These are phyloP conservation scores for Encephalitozoon intestinalis DNA, from an alignment of 371 early-diverging fungal genomes.

Conservation along the genomic window DNA sequence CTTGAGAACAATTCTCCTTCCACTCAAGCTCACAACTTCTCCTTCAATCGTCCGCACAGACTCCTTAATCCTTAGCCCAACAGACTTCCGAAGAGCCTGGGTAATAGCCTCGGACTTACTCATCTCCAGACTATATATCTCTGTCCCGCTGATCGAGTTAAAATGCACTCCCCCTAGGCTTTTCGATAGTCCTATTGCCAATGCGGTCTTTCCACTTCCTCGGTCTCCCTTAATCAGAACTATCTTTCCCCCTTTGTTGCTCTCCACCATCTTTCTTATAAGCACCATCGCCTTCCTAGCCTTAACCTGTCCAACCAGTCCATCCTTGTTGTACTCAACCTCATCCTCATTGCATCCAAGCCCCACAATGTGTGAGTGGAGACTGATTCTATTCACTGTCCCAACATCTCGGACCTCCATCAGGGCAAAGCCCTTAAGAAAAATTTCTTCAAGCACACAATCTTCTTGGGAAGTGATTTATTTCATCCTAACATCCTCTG, in stretches of 20 bases:
- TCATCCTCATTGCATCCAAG: slow-evolving; percentile 70
- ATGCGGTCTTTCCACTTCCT: slow-evolving; percentile 73
- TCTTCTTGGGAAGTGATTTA: background rate
- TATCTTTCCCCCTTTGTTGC: slow-evolving; percentile 73
- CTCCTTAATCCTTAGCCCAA: slow-evolving; percentile 91
- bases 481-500: background rate
- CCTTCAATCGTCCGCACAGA: slow-evolving; percentile 92
- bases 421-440: background rate
- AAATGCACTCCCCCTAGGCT: slow-evolving; percentile 88
- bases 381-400: slow-evolving; percentile 63
- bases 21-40: slow-evolving; percentile 84
- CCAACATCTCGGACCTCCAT: slow-evolving; percentile 20
- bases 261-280: slow-evolving; percentile 64
- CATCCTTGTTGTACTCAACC: slow-evolving; percentile 66
- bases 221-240: slow-evolving; percentile 87
- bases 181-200: slow-evolving; percentile 75
- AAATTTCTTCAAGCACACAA: background rate
- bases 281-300: slow-evolving; percentile 86
- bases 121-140: slow-evolving; percentile 91
- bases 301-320: slow-evolving; percentile 87
- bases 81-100: slow-evolving; percentile 88
- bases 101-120: slow-evolving; percentile 91
- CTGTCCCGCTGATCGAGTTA: slow-evolving; percentile 83
- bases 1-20: slow-evolving; percentile 86
- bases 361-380: slow-evolving; percentile 87